Conservation (phyloP, 345 rosid genomes). For the Sonneratia caseolaris region DNA sequence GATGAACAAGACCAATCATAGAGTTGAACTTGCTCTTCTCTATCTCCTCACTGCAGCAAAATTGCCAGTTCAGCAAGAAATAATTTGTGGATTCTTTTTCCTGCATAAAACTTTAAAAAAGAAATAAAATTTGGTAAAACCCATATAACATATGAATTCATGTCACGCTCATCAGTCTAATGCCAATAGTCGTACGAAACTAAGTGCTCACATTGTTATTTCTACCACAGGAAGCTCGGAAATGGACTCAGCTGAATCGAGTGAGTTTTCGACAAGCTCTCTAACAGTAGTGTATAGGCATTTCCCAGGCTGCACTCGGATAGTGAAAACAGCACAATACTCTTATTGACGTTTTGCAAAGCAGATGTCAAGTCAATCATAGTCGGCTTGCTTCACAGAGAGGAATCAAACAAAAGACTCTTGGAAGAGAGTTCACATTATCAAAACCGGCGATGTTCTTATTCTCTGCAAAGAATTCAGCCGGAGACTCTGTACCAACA, state of each 20-base stretch:
- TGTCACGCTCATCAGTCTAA: too few relatives aligned
- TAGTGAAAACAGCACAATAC: background rate
- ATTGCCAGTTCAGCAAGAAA: constrained; percentile 6
- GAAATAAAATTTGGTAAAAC: background rate
- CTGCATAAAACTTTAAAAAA: background rate
- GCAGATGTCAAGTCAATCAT: background rate
- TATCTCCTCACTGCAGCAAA: constrained; percentile 73
- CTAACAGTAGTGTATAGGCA: constrained; percentile 81
- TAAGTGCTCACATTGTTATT: constrained; percentile 55
- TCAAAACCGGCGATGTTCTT: constrained; percentile 99
- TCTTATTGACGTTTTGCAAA: background rate
- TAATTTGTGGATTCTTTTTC: background rate
- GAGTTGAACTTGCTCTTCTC: constrained; percentile 77
- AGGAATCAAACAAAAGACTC: background rate
- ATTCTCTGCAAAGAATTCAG: constrained; percentile 97
- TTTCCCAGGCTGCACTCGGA: constrained; percentile 67
- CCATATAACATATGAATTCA: background rate
- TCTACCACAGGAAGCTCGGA: constrained; percentile 86
- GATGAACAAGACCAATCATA: constrained; percentile 86
- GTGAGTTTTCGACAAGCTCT: constrained; percentile 88
- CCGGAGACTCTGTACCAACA: constrained; percentile 76
- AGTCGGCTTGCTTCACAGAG: background rate
- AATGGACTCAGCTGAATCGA: constrained; percentile 89
- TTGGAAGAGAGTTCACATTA: constrained; percentile 41
- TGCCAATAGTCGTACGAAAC: background rate